Evolutionary conservation across 441 rosid species (phyloP).

Genomic region (Hypseocharis bilobata): DNA sequence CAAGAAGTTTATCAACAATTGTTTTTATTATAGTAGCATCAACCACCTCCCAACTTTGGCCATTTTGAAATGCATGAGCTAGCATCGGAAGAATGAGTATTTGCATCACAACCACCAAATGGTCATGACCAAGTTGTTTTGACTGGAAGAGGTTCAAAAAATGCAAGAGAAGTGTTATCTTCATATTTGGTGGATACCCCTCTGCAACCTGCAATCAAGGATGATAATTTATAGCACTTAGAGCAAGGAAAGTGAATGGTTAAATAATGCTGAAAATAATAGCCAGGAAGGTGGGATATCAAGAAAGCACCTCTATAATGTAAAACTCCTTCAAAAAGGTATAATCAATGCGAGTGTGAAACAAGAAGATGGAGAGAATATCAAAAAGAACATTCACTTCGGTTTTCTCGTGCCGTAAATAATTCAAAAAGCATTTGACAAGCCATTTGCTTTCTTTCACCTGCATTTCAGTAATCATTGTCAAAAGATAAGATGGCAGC

Average conservation of each 20-base stretch:
- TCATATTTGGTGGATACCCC: constrained; percentile 73
- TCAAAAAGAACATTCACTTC: constrained; percentile 87
- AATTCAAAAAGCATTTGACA: constrained; percentile 90
- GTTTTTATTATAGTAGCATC: constrained; percentile 73
- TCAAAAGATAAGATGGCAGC: constrained; percentile 12
- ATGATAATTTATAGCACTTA: constrained; percentile 10
- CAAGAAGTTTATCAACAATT: constrained; percentile 95
- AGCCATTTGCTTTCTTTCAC: constrained; percentile 99
- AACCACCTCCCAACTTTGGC: constrained; percentile 92
- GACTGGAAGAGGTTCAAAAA: constrained; percentile 81
- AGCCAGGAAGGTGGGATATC: constrained; percentile 2
- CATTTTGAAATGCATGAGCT: constrained; percentile 80
- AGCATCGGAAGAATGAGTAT: constrained; percentile 99
- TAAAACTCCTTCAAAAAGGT: constrained; percentile 92
- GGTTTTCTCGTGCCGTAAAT: constrained; percentile 66
- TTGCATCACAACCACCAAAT: constrained; percentile 91
- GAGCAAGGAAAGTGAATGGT: neutral
- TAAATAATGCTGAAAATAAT: neutral
- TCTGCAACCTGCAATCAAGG: constrained; percentile 68
- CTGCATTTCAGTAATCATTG: constrained; percentile 39
- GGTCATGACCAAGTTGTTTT: constrained; percentile 82
- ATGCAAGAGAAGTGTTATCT: constrained; percentile 68
- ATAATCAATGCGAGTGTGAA: constrained; percentile 84
- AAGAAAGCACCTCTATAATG: constrained; percentile 69
- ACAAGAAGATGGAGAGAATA: constrained; percentile 79